phyloP scores from a whole-genome alignment of 2,329 filamentous ascomycete species.

The Aspergillus floridensis region DNA sequence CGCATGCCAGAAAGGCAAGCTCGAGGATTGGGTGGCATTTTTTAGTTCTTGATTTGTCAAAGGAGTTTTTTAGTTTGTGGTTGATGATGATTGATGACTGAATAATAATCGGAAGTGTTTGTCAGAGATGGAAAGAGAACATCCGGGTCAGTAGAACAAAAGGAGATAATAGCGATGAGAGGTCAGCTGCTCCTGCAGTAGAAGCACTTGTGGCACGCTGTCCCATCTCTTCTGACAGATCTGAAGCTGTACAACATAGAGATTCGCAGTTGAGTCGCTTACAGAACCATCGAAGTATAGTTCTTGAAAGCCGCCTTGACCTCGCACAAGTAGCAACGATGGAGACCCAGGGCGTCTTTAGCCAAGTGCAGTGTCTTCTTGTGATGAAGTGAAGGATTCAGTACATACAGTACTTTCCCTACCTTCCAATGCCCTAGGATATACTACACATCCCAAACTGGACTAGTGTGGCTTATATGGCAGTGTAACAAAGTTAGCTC shows the following conservation, averaged over 20 bases:
- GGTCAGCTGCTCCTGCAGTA: background rate
- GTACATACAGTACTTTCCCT: background rate
- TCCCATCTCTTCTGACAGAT: no score
- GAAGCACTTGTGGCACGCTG: background rate
- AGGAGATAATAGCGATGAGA: background rate
- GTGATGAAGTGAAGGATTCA: no score
- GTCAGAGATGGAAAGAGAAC: background rate
- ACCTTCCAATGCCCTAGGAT: background rate
- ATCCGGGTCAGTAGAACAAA: background rate
- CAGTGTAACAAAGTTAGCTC: background rate
- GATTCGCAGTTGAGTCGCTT: no score
- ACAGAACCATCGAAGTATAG: no score
- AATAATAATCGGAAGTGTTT: background rate
- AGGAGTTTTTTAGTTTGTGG: background rate
- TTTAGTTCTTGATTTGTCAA: background rate
- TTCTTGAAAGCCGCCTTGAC: background rate
- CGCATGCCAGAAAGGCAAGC: background rate
- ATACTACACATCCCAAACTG: background rate
- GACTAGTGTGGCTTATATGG: background rate
- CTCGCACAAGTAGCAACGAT: no score
- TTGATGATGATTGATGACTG: background rate
- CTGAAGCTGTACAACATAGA: background rate
- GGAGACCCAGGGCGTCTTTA: no score
- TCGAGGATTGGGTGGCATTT: background rate
- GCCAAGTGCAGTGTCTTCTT: no score